These are phyloP conservation scores for Sambucus nigra DNA, from an alignment of 129 eudicot species.

Conservation along the genomic window DNA sequence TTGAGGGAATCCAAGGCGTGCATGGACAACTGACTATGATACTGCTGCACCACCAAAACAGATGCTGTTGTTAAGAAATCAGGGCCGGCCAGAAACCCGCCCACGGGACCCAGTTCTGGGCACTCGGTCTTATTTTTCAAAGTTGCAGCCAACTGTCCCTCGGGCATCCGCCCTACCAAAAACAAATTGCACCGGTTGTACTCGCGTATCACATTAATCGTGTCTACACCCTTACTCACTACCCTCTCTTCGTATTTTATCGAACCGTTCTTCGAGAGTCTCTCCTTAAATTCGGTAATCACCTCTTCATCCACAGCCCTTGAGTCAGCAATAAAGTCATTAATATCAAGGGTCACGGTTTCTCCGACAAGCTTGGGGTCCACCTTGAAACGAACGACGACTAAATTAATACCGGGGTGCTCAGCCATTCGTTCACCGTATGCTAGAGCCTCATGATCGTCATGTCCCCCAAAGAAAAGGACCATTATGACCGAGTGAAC, in stretches of 20 bases:
- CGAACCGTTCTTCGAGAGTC: conserved; percentile 19
- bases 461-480: conserved; percentile 85
- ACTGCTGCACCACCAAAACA: conserved; percentile 76
- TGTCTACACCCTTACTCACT: conserved; percentile 23
- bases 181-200: conserved; percentile 39
- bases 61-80: conserved; percentile 46
- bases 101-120: conserved; percentile 77
- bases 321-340: conserved; percentile 28
- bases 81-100: conserved; percentile 40
- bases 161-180: conserved; percentile 76
- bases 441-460: conserved; percentile 85
- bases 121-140: conserved; percentile 41
- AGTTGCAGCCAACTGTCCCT: conserved; percentile 50
- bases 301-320: conserved; percentile 41
- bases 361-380: conserved; percentile 29
- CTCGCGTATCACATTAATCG: conserved; percentile 26
- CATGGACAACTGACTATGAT: conserved; percentile 38
- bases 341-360: conserved; percentile 26
- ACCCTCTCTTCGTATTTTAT: conserved; percentile 47
- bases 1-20: conserved; percentile 42
- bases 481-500: conserved; percentile 48
- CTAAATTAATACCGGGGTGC: conserved; percentile 76
- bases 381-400: conserved; percentile 45
- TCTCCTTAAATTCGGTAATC: conserved; percentile 35
- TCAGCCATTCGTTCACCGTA: conserved; percentile 85